Evolutionary conservation across 108 stramenopile genomes (phyloP), one percentile per base, ranked within the genome.

Genomic region (Schizochytrium sp.): DNA sequence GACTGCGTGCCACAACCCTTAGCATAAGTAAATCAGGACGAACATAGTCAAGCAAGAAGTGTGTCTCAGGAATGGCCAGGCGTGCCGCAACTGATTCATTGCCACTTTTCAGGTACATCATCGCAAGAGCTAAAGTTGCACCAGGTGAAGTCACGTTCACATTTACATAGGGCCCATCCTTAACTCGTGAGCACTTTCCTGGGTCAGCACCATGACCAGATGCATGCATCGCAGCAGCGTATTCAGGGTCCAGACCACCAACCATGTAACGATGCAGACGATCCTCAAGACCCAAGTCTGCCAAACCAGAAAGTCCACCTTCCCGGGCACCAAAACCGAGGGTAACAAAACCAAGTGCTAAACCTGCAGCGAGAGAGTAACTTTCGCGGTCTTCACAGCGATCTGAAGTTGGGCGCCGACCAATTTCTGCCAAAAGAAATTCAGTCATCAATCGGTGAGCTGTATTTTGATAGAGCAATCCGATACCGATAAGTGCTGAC

Each of bases 401-500:
- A 76, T 97, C 98, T 59, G 93, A 95, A 8, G 73, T 87, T 3
- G 97, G 96, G 57, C 94, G 92, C 72, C 94, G 95, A 72, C 96
- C 96, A 56, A 99, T 98, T 88, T 99, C 98, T 56, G 95, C 96
- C 61, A 99, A 90, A 38, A 99, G 91, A 88, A 99, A 99, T 76
- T 99, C 98, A 2, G 97, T 98, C 97, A 99, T 98, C 92, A 98
- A 93, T 49, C 98, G 93, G 90, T 99, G 97, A 3, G 94, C 95
- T 44, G 96, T 96, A 2, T 95, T 96, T 89, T 95, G 94, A 89
- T 96, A 98, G 40, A 99, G 90, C 7, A 99, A 93, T 17, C 98
- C 97, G 45, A 97, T 92, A 38, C 97, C 97, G 28, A 95, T 91
- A 50, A 99, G 93, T 3, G 98, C 98, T 41, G 97, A 96, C 40